A percentile compares a stretch with the other conserved stretches of the same genome.
Conservation (phyloP, 2,329 filamentous ascomycete genomes). For the Elsinoe necatrix region DNA sequence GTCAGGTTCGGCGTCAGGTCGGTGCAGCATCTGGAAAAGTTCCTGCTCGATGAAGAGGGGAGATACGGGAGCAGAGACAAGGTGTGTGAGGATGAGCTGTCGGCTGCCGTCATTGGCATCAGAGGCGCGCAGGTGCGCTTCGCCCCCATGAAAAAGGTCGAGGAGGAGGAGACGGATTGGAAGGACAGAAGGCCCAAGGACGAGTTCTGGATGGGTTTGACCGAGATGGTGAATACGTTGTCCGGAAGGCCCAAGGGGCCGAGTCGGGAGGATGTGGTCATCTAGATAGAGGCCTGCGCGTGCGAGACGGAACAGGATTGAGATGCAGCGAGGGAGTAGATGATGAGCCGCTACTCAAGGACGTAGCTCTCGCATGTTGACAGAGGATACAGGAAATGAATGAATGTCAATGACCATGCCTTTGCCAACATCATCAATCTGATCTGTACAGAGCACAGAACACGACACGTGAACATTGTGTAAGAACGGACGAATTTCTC, state of each 20-base stretch:
- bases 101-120: constrained; percentile 80
- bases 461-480: too few species aligned
- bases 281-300: background rate
- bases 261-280: constrained; percentile 16
- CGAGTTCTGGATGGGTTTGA: constrained; percentile 77
- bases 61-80: constrained; percentile 48
- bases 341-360: too few species aligned
- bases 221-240: constrained; percentile 74
- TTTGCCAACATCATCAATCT: too few species aligned
- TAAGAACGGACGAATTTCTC: background rate
- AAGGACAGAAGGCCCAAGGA: constrained; percentile 72
- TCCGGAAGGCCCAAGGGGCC: constrained; percentile 51
- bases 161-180: constrained; percentile 87
- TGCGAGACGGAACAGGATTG: too few species aligned
- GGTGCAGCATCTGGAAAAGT: constrained; percentile 81
- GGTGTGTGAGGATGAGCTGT: constrained; percentile 65
- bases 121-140: constrained; percentile 86
- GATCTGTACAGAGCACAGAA: too few species aligned
- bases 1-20: constrained; percentile 89
- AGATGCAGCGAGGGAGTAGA: too few species aligned
- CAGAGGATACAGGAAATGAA: background rate
- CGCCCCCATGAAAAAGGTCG: constrained; percentile 68
- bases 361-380: too few species aligned
- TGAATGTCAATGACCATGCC: background rate
- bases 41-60: constrained; percentile 41